A percentile compares a stretch with the other conserved stretches of the same genome.
These are phyloP conservation scores for Boehmeria nivea DNA, from an alignment of 306 rosid genomes.

Conservation along the genomic window DNA sequence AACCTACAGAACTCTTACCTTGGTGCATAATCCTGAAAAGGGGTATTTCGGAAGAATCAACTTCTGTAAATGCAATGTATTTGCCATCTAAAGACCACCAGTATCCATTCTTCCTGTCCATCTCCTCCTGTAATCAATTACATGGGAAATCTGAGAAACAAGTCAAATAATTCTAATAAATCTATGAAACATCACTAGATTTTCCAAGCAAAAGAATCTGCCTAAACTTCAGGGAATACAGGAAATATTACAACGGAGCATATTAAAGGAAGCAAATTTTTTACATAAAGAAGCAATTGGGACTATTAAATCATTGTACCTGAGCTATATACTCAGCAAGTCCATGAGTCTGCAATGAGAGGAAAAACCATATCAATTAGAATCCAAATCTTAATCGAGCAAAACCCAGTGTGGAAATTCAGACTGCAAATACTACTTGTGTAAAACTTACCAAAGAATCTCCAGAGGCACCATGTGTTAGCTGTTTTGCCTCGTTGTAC, in stretches of 20 bases:
- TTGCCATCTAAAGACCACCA: slow-evolving; percentile 97
- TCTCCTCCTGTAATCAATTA: slow-evolving; percentile 76
- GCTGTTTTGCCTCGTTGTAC: slow-evolving; percentile 57
- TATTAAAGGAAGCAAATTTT: slow-evolving; percentile 20
- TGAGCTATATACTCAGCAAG: slow-evolving; percentile 96
- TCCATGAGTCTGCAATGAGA: slow-evolving; percentile 75
- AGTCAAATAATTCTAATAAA: too few species aligned
- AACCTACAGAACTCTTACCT: slow-evolving; percentile 77
- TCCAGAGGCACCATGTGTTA: slow-evolving; percentile 65
- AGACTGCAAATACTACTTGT: neutral
- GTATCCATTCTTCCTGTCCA: slow-evolving; percentile 89
- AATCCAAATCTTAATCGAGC: neutral
- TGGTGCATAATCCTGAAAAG: slow-evolving; percentile 89
- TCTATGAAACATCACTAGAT: too few species aligned
- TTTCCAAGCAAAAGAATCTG: slow-evolving; percentile 4
- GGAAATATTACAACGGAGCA: too few species aligned
- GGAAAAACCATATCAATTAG: slow-evolving; percentile 6
- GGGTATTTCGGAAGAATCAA: slow-evolving; percentile 84
- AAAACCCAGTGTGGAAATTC: neutral
- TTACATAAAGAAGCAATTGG: neutral
- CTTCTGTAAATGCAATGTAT: slow-evolving; percentile 89
- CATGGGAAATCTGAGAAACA: too few species aligned
- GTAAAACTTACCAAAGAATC: slow-evolving; percentile 47
- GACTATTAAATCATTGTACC: slow-evolving; percentile 40
- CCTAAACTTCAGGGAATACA: too few species aligned